These are phyloP conservation scores for Ascochyta rabiei DNA, from an alignment of 2,329 filamentous ascomycete genomes.

Conservation along the genomic window DNA sequence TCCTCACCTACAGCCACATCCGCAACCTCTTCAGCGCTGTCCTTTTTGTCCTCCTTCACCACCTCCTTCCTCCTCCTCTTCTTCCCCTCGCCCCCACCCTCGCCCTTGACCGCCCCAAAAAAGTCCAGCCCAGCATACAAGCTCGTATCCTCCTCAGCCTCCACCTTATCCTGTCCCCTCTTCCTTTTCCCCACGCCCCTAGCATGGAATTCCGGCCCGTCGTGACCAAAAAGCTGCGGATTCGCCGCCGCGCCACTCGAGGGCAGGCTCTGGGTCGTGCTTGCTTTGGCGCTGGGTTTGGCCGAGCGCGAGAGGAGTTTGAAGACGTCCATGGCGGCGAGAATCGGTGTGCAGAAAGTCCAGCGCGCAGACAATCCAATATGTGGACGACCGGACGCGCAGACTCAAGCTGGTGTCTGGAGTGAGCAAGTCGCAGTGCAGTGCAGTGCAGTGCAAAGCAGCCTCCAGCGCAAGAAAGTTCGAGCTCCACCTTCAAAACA, in stretches of 20 bases:
- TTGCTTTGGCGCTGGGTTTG: constrained; percentile 55
- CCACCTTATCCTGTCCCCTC: constrained; percentile 36
- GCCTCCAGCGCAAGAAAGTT: no score
- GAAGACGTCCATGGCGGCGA: constrained; percentile 68
- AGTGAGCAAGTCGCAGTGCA: no score
- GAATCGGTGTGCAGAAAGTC: no score
- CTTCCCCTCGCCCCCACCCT: constrained; percentile 19
- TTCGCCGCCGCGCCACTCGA: constrained; percentile 69
- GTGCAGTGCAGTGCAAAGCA: no score
- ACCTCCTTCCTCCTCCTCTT: constrained; percentile 25
- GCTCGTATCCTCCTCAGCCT: constrained; percentile 9
- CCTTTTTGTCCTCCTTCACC: constrained; percentile 4
- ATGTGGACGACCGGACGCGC: no score
- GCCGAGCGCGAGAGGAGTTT: constrained; percentile 74
- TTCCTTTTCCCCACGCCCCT: constrained; percentile 49
- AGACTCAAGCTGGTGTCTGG: no score
- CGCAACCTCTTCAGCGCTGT: background rate
- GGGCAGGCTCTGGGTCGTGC: constrained; percentile 58
- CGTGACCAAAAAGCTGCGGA: constrained; percentile 68
- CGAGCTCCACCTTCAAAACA: no score
- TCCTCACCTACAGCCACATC: constrained; percentile 59
- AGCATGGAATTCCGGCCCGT: constrained; percentile 34
- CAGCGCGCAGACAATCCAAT: no score
- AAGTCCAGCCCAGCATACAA: constrained; percentile 52
- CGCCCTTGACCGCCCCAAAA: constrained; percentile 42